Base-by-base conservation (phyloP, 331 rosid species). In the Erythrophleum ivorense region DNA sequence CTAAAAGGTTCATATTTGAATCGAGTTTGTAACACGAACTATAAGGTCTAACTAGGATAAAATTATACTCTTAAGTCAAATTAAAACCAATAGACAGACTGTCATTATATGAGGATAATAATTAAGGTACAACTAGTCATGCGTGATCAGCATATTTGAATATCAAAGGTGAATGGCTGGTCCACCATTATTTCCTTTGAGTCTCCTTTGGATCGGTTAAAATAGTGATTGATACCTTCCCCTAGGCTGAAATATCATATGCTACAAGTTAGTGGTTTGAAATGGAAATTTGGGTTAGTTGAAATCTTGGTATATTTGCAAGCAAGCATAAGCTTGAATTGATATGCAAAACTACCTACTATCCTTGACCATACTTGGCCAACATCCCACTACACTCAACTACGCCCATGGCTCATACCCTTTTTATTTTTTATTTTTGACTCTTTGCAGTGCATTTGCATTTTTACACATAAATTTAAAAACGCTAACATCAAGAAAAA, bases 1-100 rank as follows among this genome's bases (percentile, higher is more conserved):
- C 91, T 63, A 80, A 85, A 77, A 75, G 89, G 78, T 88, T 82
- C 82, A 80, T 67, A 80, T 85, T 48, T 82, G 38, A 53, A 67
- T 16, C 72, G 34, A 76, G 50, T 83, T 73, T 76, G 52, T 24
- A 1, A 72, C 64, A 31, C 21, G 41, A 67, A 19, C 21, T 49
- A 12, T 5, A 2, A 29, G 18, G 29, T 38, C 45, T 41, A 67
- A 74, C 10, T 14, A 50, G 14, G 14, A 8, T 18, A 71, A 70
- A 77, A 15, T 41, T 45, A 46, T 69, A 38, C 3, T 55, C 13
- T 49, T 41, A 57, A 55, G 71, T 81, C 81, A 81, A 57, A 33
- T 81, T 16, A 34, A 66, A 66, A 65, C 31, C 45, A 34, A 66
- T 12, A 53, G 31, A 33, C 14, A 58, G 45, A 63, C 9, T 2